Conservation (phyloP, 495 filamentous ascomycete species). For the Podospora sp. region DNA sequence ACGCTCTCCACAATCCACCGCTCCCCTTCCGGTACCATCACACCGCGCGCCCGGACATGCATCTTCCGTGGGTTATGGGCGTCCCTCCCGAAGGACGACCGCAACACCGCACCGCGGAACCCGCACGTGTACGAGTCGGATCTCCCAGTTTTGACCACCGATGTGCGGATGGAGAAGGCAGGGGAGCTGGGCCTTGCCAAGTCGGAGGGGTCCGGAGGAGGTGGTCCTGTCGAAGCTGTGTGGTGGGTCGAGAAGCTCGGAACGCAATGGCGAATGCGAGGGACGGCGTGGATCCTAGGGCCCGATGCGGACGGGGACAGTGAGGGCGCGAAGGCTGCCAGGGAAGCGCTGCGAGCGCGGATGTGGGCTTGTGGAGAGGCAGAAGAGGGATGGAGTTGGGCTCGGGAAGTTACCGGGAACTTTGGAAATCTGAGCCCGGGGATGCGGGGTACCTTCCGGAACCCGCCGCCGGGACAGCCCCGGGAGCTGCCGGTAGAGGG, state of each 20-base stretch:
- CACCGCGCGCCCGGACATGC: conserved; percentile 53
- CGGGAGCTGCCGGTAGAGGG: conserved; percentile 43
- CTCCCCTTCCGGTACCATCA: conserved; percentile 23
- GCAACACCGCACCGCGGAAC: conserved; percentile 66
- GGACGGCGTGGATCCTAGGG: conserved; percentile 68
- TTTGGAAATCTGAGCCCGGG: conserved; percentile 83
- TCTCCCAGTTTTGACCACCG: conserved; percentile 80
- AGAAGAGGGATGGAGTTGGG: conserved; percentile 62
- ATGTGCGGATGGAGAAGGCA: conserved; percentile 82
- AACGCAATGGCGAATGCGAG: conserved; percentile 84
- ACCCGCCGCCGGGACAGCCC: conserved; percentile 72
- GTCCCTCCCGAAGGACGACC: conserved; percentile 65
- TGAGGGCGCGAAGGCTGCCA: conserved; percentile 46
- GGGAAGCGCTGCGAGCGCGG: conserved; percentile 50
- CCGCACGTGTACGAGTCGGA: conserved; percentile 71
- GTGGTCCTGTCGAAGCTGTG: conserved; percentile 73
- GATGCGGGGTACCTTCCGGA: conserved; percentile 77
- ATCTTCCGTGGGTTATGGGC: conserved; percentile 85
- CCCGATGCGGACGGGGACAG: conserved; percentile 55
- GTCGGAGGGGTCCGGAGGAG: conserved; percentile 51
- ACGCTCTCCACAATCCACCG: conserved; percentile 67
- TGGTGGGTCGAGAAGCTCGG: conserved; percentile 75
- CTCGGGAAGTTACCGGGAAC: conserved; percentile 75
- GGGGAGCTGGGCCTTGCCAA: conserved; percentile 60
- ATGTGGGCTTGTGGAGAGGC: conserved; percentile 37